These are phyloP conservation scores for Sinapis alba DNA, from an alignment of 441 rosid species.

Conservation along the genomic window DNA sequence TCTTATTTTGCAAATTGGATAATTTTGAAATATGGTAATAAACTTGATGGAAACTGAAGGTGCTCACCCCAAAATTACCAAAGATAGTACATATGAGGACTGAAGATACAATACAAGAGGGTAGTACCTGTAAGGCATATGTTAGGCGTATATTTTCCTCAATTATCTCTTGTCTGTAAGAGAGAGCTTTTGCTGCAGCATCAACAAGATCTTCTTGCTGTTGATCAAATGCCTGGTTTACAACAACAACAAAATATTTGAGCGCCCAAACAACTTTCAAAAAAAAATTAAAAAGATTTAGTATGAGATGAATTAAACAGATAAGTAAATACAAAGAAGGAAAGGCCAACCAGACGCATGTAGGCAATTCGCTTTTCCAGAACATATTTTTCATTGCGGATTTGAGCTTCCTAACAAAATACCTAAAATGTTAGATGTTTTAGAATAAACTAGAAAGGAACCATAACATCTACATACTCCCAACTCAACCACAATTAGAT, in stretches of 20 bases:
- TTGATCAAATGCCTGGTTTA: conserved; percentile 87
- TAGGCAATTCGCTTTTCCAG: conserved; percentile 89
- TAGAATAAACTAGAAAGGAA: background rate
- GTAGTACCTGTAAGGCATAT: conserved; percentile 76
- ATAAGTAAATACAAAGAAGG: conserved; percentile 9
- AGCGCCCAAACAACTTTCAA: conserved; percentile 16
- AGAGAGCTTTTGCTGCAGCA: conserved; percentile 89
- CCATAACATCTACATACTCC: background rate
- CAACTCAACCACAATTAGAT: background rate
- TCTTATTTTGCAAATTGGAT: background rate
- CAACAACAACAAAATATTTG: conserved; percentile 16
- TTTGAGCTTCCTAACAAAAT: conserved; percentile 74
- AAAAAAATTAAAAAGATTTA: background rate
- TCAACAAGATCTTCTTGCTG: conserved; percentile 95
- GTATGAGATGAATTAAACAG: conserved; percentile 4
- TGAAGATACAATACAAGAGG: background rate
- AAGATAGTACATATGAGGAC: background rate
- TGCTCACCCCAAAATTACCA: conserved; percentile 8
- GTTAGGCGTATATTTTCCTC: conserved; percentile 92
- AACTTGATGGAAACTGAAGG: background rate
- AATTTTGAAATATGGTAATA: background rate
- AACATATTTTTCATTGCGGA: conserved; percentile 78
- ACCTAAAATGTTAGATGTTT: conserved; percentile 25
- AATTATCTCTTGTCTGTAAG: conserved; percentile 94
- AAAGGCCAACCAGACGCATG: conserved; percentile 77